Percentiles rank a stretch among this genome's conserved stretches.
Conservation (phyloP, 208 protist species). For the Crithidia mellificae region DNA sequence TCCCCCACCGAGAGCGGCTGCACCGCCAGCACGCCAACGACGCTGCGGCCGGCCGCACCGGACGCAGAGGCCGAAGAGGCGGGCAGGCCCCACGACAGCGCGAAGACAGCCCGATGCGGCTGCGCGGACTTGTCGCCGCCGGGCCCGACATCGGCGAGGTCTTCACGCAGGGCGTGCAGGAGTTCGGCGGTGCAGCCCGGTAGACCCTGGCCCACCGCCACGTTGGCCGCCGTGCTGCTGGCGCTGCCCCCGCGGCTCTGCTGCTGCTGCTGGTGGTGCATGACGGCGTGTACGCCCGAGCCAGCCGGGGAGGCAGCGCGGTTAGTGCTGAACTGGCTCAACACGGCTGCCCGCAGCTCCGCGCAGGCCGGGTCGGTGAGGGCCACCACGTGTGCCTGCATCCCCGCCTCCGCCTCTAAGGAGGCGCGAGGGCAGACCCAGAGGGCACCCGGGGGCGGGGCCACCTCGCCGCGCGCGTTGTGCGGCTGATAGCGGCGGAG, state of each 20-base stretch:
- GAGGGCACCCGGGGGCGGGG: slow-evolving; percentile 66
- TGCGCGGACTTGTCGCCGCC: neutral
- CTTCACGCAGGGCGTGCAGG: slow-evolving; percentile 29
- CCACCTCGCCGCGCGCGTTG: slow-evolving; percentile 59
- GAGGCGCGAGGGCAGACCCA: slow-evolving; percentile 75
- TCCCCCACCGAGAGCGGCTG: slow-evolving; percentile 55
- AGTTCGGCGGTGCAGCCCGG: slow-evolving; percentile 28
- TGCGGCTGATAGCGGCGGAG: slow-evolving; percentile 82
- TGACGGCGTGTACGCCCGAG: slow-evolving; percentile 24
- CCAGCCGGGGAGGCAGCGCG: slow-evolving; percentile 10
- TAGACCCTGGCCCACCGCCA: slow-evolving; percentile 13
- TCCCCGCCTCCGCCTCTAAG: slow-evolving; percentile 15
- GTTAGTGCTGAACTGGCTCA: slow-evolving; percentile 10
- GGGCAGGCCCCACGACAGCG: slow-evolving; percentile 25
- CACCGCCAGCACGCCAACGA: slow-evolving; percentile 68
- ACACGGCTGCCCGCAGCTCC: slow-evolving; percentile 22
- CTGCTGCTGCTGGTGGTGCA: slow-evolving; percentile 28
- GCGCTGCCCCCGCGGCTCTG: slow-evolving; percentile 1
- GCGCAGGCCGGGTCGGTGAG: slow-evolving; percentile 11
- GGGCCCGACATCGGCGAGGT: slow-evolving; percentile 4
- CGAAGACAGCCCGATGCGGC: slow-evolving; percentile 30
- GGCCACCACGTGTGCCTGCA: slow-evolving; percentile 26
- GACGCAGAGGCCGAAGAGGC: neutral
- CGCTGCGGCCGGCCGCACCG: neutral
- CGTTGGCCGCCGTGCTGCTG: neutral